Evolutionary conservation across 257 asterid species (phyloP).

Genomic region (Parsonsia alboflavescens): DNA sequence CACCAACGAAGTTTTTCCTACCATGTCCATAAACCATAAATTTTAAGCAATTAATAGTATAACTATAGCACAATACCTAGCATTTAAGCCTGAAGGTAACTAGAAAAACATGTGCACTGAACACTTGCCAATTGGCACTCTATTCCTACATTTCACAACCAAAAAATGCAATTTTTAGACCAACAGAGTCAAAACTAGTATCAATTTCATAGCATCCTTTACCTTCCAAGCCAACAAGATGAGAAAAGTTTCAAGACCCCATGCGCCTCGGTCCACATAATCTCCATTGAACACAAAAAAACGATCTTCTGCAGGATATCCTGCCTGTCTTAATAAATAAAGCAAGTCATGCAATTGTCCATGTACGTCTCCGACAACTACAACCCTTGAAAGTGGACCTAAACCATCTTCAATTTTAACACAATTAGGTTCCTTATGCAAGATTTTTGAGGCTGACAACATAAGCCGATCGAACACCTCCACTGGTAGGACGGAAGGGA

Average conservation of each 20-base stretch:
- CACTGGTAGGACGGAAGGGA: conserved; percentile 76
- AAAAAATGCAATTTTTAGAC: neutral
- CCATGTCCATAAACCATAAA: neutral
- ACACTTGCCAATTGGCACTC: neutral
- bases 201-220: conserved; percentile 11
- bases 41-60: neutral
- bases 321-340: conserved; percentile 64
- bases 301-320: conserved; percentile 70
- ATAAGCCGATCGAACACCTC: conserved; percentile 65
- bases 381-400: conserved; percentile 45
- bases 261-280: conserved; percentile 96
- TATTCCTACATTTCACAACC: neutral
- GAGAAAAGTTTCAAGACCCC: conserved; percentile 96
- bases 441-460: conserved; percentile 65
- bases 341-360: conserved; percentile 93
- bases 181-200: neutral
- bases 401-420: conserved; percentile 53
- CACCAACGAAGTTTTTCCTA: neutral
- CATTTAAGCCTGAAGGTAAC: neutral
- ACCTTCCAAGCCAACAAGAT: conserved; percentile 95
- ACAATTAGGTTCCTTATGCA: conserved; percentile 93
- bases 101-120: neutral
- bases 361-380: conserved; percentile 93
- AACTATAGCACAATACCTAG: neutral
- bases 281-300: conserved; percentile 94